A percentile compares a stretch with the other conserved stretches of the same genome.
Conservation (phyloP, 202 grass and related monocot species). For the Musa balbisiana region DNA sequence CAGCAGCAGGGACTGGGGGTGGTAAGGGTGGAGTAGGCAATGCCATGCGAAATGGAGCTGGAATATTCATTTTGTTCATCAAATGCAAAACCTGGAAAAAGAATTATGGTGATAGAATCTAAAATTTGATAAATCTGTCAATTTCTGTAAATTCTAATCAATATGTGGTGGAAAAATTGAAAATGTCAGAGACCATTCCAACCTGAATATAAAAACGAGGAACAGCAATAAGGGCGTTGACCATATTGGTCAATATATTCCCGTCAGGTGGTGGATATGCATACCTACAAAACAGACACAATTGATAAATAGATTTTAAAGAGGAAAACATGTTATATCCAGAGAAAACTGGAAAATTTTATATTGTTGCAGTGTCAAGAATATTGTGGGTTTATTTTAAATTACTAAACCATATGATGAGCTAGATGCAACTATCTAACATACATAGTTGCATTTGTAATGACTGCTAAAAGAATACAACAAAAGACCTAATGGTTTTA, state of each 20-base stretch:
- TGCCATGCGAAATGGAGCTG: slow-evolving; percentile 91
- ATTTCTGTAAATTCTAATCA: not conserved
- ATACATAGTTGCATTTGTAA: not conserved
- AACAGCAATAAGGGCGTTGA: slow-evolving; percentile 81
- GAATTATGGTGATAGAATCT: not conserved
- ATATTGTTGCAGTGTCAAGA: not conserved
- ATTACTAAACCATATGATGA: not conserved
- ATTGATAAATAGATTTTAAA: not conserved
- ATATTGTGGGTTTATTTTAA: not conserved
- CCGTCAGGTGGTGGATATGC: slow-evolving; percentile 86
- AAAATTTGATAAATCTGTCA: not conserved
- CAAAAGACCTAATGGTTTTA: not conserved
- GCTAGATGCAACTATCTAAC: too few relatives aligned
- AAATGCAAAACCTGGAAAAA: slow-evolving; percentile 71
- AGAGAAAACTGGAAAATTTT: not conserved
- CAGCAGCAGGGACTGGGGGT: slow-evolving; percentile 36
- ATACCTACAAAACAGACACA: slow-evolving; percentile 47
- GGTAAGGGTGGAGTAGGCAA: slow-evolving; percentile 80
- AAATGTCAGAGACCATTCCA: slow-evolving; percentile 25
- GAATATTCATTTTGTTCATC: slow-evolving; percentile 99
- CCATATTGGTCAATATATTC: slow-evolving; percentile 91
- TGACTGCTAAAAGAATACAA: not conserved
- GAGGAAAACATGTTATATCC: not conserved
- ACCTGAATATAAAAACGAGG: slow-evolving; percentile 92
- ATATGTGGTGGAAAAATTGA: not conserved